Base-by-base conservation (phyloP, 345 rosid species). In the Adansonia digitata region DNA sequence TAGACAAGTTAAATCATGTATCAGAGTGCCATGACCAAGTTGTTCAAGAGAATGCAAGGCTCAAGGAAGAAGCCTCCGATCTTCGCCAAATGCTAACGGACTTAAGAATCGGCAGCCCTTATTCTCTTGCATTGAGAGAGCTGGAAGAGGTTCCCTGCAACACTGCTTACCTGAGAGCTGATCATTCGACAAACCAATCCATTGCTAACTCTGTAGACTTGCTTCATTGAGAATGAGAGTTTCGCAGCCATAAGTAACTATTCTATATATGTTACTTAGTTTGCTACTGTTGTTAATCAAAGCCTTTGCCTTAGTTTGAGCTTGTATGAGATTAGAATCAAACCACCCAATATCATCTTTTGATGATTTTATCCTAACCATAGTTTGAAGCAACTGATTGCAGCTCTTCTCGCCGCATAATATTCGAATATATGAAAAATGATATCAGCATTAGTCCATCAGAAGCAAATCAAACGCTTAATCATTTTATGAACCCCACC, bases 31-130 rank as follows among this genome's bases (percentile, higher is more conserved):
- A 88, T 64, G 91, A 90, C 61, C 79, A 69, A 4, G 94, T 84
- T 53, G 77, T 90, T 43, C 88, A 86, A 46, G 98, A 94, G 80
- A 94, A 90, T 82, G 82, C 85, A 26, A 82, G 83, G 77, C 97
- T 94, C 78, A 92, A 87, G 84, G 92, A 94, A 68, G 97, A 94
- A 81, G 84, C 87, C 55, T 84, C 94, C 37, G 89, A 83, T 79
- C 94, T 94, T 69, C 89, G 89, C 71, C 90, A 85, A 75, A 85
- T 94, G 88, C 79, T 91, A 59, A 81, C 81, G 31, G 87, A 84
- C 51, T 66, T 89, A 12, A 84, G 75, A 63, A 86, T 85, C 46
- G 82, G 81, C 26, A 84, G 92, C 18, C 90, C 87, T 55, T 87
- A 24, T 69, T 74, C 81, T 31, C 35, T 69, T 73, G 79, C 87